Base-by-base conservation (phyloP, 305 asterid species). In the Fraxinus greggii region DNA sequence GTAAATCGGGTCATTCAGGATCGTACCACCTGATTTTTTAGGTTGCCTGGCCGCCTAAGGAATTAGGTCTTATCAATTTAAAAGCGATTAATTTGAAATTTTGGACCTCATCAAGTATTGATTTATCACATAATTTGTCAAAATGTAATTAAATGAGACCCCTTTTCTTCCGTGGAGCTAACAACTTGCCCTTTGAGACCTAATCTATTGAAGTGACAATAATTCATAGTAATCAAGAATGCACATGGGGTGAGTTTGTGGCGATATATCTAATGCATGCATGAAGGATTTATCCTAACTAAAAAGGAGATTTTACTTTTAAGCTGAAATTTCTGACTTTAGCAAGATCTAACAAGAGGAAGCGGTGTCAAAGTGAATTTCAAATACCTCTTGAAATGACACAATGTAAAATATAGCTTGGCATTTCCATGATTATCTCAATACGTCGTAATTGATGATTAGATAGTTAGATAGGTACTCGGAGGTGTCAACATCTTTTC, bases 231-330 rank as follows among this genome's bases (percentile, higher is more conserved):
- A 80, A 40, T 51, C 83, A 84, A 78, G 75, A 73, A 72, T 69
- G 87, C 91, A 89, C 91, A 89, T 89, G 91, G 89, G 78, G 31
- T 72, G 32, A 83, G 7, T 59, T 19, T 19, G 69, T 5, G 69
- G 69, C 23, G 29, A 23, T 61, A 23, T 21, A 61, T 61, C 29
- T 61, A 61, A 23, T 61, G 5, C 72, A 38, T 5, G 28, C 12
- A 42, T 6, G 83, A 28, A 45, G 10, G 40, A 77, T 38, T 42
- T 59, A 29, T 74, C 80, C 61, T 48, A 0, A 7, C 8, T 21
- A 26, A 45, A 77, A 76, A 56, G 23, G 21, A 31, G 61, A 72
- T 26, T 77, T 54, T 17, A 69, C 5, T 17, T 56, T 65, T 3
- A 65, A 23, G 33, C 9, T 26, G 35, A 65, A 65, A 65, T 65